phyloP scores from a whole-genome alignment of 176 grass and related monocot genomes.

The Alloteropsis semialata region DNA sequence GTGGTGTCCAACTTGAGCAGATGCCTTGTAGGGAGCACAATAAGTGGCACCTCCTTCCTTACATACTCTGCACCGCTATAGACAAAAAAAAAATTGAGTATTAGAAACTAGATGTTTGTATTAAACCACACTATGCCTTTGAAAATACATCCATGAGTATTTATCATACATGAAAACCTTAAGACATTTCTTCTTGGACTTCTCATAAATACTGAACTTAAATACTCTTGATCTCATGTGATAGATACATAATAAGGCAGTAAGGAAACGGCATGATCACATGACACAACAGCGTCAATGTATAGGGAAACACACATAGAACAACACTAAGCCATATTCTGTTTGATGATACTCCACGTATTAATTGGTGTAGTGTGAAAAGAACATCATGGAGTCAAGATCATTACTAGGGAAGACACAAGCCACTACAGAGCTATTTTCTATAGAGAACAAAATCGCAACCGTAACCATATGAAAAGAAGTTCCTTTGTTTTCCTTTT shows the following conservation, averaged over 20 bases:
- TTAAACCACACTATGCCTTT: neutral
- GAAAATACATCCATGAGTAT: neutral
- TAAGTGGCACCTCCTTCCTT: conserved; percentile 77
- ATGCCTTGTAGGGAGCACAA: conserved; percentile 66
- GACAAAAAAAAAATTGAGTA: conserved; percentile 25
- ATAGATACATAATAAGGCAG: neutral
- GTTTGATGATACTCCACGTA: neutral
- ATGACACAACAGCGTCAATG: neutral
- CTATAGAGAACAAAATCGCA: neutral
- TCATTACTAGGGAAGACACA: neutral
- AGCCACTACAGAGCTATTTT: neutral
- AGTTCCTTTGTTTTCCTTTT: neutral
- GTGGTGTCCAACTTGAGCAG: conserved; percentile 73
- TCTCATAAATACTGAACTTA: neutral
- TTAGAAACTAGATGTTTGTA: conserved; percentile 27
- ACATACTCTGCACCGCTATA: conserved; percentile 88
- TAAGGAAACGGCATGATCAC: neutral
- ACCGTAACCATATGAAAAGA: neutral
- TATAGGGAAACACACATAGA: neutral
- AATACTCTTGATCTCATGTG: neutral
- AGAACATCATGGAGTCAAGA: neutral
- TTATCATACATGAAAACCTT: neutral
- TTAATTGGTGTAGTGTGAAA: neutral
- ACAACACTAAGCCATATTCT: neutral
- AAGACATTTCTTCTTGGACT: neutral